Evolutionary conservation across 176 grass and related monocot species (phyloP), one percentile per base, ranked within the genome.

Genomic region (Zea luxurians): DNA sequence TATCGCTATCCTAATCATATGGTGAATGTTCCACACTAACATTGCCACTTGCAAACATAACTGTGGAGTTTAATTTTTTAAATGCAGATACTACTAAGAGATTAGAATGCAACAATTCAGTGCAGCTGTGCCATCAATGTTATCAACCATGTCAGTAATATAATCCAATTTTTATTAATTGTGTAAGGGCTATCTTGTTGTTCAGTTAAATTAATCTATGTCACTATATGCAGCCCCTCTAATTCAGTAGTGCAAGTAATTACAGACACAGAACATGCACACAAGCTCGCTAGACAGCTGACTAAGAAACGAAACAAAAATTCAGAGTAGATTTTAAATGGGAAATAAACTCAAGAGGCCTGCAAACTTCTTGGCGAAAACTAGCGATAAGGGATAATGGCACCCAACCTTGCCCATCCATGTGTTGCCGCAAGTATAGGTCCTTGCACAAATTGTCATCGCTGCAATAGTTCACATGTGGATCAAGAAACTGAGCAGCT

Each of bases 381-480:
- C 78, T 70, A 85, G 92, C 92, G 77, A 99, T 86, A 45, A 95
- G 71, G 50, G 96, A 87, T 68, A 92, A 68, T n/a, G 84, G 81
- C 49, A 99, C 96, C 96, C 96, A 99, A 17, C 96, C 96, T 76
- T 87, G 89, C 47, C 85, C 86, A 85, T 95, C 90, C 96, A 99
- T 99, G 45, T 84, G 91, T 49, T 68, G 13, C n/a, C 92, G 76
- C 83, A 99, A 76, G 71, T 34, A 99, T 76, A 65, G 69, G 71
- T 99, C 96, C 77, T 87, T 99, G 74, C 96, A 95, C 80, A 99
- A 80, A 91, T 99, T 99, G 21, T 83, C 92, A 61, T 75, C 42
- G 34, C 96, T 99, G 83, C 52, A 85, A 83, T 88, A 80, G 13
- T 27, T 48, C 20, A 91, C 37, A 42, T 27, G 16, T 21, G 37